Evolutionary conservation across 169 alveolate species (phyloP), one percentile per base, ranked within the genome.

Genomic region (Perkinsus chesapeaki): DNA sequence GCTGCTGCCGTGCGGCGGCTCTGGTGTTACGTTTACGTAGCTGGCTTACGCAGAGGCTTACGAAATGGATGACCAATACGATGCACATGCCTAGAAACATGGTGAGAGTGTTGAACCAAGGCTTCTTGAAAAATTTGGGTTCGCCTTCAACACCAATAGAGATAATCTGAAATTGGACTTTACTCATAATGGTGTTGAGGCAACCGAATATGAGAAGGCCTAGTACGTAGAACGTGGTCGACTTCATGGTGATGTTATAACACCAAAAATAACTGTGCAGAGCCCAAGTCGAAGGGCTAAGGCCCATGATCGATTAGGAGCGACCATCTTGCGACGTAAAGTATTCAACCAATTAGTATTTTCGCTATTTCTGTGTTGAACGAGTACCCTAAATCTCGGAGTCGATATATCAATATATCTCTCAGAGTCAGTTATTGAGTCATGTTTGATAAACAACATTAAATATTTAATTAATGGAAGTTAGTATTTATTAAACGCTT

Each of bases 161-260:
- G 1, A 39, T 36, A 9, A 91, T 91, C 48, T 39, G 48, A 37
- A 91, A 91, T 36, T 91, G 92, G 31, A 39, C 39, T 39, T 91
- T 91, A 39, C 73, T 91, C 47, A 39, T 91, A 9, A 91, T 27
- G 34, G 92, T 91, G 72, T 91, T 91, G 38, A 91, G 72, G 72
- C 73, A 39, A 31, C 92, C 92, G 72, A 91, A 91, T 31, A 91
- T 39, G 73, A 91, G 39, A 72, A 91, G 92, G n/a, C 39, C 39
- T 3, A 38, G 73, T 48, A 91, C 39, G 37, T 91, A 91, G 39
- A 60, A 16, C 23, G 82, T 60, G 0, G 82, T 60, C 1, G 3
- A 34, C 27, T 34, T 23, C 82, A 60, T 60, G 12, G 23, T 20
- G 82, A 23, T 1, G 0, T 60, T 20, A 60, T 23, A 60, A 60